Evolutionary conservation across 2,329 filamentous ascomycete species (phyloP), one percentile per base, ranked within the genome.

Genomic region (Emergomyces orientalis): DNA sequence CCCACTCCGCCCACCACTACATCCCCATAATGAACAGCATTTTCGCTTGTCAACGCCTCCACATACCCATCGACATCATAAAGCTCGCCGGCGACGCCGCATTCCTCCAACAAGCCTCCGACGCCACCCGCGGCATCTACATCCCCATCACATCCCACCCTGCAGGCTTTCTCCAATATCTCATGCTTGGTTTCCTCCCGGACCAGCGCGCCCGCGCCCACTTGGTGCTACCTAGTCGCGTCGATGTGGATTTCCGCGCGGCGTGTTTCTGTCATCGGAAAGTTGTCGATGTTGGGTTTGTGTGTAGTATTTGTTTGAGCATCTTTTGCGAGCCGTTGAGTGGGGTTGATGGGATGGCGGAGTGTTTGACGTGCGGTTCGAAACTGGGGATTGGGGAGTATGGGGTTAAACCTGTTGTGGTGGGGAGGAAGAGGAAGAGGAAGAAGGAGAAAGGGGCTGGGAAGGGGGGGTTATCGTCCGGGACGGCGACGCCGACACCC

Each of bases 11-110:
- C 5, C 89, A 85, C 65, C 87, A 97, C 75, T 99, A 99, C 78
- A 99, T 99, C 62, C 89, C 93, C 0, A 94, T 96, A 68, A 99
- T 99, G 94, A 99, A 99, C 78, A 86, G 88, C 70, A 96, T 97
- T 65, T 99, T 99, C 76, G 94, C 94, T 2, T 94, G 93, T 64
- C 90, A 96, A 71, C 87, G 93, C 67, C 84, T 91, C 62, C 85
- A 86, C 69, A 91, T 99, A 66, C 90, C 92, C 30, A 91, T 99
- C 70, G 94, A 99, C 74, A 93, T 96, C 41, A 84, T 96, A 65
- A 89, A 95, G 67, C 81, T 99, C 14, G 86, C 88, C 51, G 91
- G 90, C 27, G 86, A 91, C 68, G 90, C 93, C 0, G 92, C 96
- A 13, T 95, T 99, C 74, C 81, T 99, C 58, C 93, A 99, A 73